Conservation (phyloP, 2,329 filamentous ascomycete species). For the Diaporthe helianthi region DNA sequence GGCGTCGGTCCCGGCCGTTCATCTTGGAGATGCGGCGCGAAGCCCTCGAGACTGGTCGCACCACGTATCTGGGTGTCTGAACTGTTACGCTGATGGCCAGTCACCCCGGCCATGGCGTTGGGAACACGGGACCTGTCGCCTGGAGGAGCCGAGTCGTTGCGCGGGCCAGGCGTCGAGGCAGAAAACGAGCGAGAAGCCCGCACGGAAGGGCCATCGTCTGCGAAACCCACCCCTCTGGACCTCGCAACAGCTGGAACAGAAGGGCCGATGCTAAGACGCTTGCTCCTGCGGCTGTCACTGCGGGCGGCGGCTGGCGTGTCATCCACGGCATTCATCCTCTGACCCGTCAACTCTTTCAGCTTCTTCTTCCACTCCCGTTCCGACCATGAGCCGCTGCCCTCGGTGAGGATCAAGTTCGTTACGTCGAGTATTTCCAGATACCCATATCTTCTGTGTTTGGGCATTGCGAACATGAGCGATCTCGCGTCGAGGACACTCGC, state of each 20-base stretch:
- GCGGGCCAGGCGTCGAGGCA: slow-evolving; percentile 46
- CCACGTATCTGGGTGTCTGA: slow-evolving; percentile 52
- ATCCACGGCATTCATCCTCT: slow-evolving; percentile 73
- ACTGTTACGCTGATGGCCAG: slow-evolving; percentile 53
- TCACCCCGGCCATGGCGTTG: slow-evolving; percentile 43
- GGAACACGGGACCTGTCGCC: slow-evolving; percentile 47
- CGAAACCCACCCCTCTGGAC: slow-evolving; percentile 60
- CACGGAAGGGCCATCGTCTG: slow-evolving; percentile 59
- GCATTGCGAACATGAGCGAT: slow-evolving; percentile 98
- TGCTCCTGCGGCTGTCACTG: slow-evolving; percentile 65
- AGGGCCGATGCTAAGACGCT: slow-evolving; percentile 61
- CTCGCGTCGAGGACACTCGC: slow-evolving; percentile 86
- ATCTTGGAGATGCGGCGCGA: slow-evolving; percentile 34
- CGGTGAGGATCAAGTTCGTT: slow-evolving; percentile 76
- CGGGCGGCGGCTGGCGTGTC: slow-evolving; percentile 55
- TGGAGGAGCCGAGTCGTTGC: slow-evolving; percentile 61
- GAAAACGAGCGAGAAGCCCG: slow-evolving; percentile 62
- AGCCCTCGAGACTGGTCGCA: slow-evolving; percentile 38
- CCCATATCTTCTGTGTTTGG: slow-evolving; percentile 83
- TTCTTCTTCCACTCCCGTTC: slow-evolving; percentile 90
- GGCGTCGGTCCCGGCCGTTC: slow-evolving; percentile 16
- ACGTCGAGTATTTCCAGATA: slow-evolving; percentile 92
- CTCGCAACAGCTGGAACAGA: slow-evolving; percentile 44
- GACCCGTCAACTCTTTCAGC: slow-evolving; percentile 86
- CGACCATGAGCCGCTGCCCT: slow-evolving; percentile 78